These are phyloP conservation scores for Myxozyma neglecta DNA, from an alignment of 805 yeast species.

Conservation along the genomic window DNA sequence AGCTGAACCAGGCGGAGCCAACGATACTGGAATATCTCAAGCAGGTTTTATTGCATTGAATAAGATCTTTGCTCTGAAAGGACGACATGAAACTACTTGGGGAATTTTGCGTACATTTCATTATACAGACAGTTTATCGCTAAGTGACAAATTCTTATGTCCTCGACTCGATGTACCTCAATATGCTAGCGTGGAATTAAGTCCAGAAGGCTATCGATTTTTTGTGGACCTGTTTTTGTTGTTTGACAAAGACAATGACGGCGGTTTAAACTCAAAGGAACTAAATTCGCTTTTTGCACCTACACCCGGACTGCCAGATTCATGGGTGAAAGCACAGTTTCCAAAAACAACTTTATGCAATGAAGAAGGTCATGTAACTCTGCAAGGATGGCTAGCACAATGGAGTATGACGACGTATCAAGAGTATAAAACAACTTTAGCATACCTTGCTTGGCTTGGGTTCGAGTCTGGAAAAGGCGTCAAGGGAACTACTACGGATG, in stretches of 20 bases:
- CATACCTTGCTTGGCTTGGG: slow-evolving; percentile 87
- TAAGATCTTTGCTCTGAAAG: slow-evolving; percentile 81
- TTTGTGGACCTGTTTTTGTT: slow-evolving; percentile 84
- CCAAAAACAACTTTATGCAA: slow-evolving; percentile 88
- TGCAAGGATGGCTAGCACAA: slow-evolving; percentile 98
- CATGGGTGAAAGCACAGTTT: slow-evolving; percentile 83
- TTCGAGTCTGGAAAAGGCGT: slow-evolving; percentile 50
- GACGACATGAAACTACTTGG: slow-evolving; percentile 97
- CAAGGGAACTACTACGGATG: slow-evolving; percentile 44
- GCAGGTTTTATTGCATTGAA: slow-evolving; percentile 77
- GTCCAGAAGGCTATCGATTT: slow-evolving; percentile 90
- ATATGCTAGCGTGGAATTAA: slow-evolving; percentile 79
- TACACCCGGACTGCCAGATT: slow-evolving; percentile 87
- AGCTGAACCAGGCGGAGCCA: slow-evolving; percentile 38
- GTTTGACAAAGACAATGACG: slow-evolving; percentile 94
- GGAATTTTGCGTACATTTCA: slow-evolving; percentile 84
- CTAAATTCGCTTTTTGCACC: slow-evolving; percentile 70
- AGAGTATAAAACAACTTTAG: slow-evolving; percentile 79
- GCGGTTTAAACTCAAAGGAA: slow-evolving; percentile 81
- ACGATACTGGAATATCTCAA: slow-evolving; percentile 32
- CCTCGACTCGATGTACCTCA: slow-evolving; percentile 73
- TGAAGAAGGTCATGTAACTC: slow-evolving; percentile 82
- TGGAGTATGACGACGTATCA: slow-evolving; percentile 96
- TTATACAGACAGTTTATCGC: slow-evolving; percentile 87
- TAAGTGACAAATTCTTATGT: slow-evolving; percentile 73